Percentiles rank a stretch among this genome's conserved stretches.
Evolutionary conservation across 176 grass and related monocot species (phyloP).

Genomic region (Poa pratensis): DNA sequence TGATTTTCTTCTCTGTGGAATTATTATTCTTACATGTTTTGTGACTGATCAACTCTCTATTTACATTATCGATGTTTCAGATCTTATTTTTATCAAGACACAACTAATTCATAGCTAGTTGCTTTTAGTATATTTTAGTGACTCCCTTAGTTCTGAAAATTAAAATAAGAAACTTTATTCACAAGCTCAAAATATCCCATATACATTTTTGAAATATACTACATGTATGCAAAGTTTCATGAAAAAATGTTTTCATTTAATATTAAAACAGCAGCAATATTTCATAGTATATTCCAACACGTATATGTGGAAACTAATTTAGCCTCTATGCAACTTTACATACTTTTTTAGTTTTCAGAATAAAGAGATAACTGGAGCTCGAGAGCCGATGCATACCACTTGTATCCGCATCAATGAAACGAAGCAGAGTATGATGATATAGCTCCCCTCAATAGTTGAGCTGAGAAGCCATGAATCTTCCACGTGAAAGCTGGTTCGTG

Average conservation of each 20-base stretch:
- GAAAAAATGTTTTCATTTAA: too few species aligned
- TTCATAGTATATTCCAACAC: too few species aligned
- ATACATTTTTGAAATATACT: too few species aligned
- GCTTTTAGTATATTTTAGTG: background rate
- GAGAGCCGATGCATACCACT: slow-evolving; percentile 2
- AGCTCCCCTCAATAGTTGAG: slow-evolving; percentile 23
- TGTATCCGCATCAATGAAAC: slow-evolving; percentile 19
- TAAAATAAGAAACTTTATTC: background rate
- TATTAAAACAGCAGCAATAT: too few species aligned
- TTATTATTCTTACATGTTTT: background rate
- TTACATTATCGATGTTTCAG: background rate
- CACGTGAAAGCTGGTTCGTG: slow-evolving; percentile 19
- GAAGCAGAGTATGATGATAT: background rate
- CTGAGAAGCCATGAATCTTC: slow-evolving; percentile 42
- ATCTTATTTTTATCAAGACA: background rate
- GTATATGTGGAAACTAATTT: background rate
- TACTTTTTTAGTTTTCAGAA: too few species aligned
- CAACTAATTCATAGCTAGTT: background rate
- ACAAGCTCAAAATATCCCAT: background rate
- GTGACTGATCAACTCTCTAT: background rate
- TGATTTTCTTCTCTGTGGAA: background rate
- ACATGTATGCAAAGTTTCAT: too few species aligned
- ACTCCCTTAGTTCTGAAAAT: background rate
- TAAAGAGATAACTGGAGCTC: too few species aligned
- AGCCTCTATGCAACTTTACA: too few species aligned